Percentiles rank a stretch among this genome's conserved stretches.
phyloP scores from a whole-genome alignment of 352 stramenopile genomes.

The Globisporangium mamillatum region DNA sequence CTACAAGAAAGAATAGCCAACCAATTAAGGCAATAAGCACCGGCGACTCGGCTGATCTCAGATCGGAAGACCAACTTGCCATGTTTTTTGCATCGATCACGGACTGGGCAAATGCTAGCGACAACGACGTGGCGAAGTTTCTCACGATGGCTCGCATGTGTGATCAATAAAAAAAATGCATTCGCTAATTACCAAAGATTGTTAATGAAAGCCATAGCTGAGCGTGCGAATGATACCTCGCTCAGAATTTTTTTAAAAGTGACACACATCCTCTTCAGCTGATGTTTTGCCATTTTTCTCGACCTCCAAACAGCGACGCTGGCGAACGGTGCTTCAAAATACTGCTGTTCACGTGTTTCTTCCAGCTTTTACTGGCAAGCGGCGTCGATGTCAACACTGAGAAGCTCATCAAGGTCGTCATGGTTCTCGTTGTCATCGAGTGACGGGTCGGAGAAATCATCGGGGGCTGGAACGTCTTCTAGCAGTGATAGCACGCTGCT shows the following conservation, averaged over 20 bases:
- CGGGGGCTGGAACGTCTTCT: constrained; percentile 35
- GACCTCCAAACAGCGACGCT: background rate
- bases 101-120: constrained; percentile 43
- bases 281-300: background rate
- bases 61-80: constrained; percentile 40
- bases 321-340: background rate
- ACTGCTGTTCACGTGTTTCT: background rate
- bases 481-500: constrained; percentile 5
- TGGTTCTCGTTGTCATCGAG: constrained; percentile 19
- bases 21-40: constrained; percentile 24
- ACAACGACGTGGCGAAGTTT: constrained; percentile 48
- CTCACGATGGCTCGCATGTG: constrained; percentile 48
- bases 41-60: constrained; percentile 25
- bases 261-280: background rate
- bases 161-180: constrained; percentile 27
- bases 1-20: constrained; percentile 26
- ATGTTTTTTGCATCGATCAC: constrained; percentile 48
- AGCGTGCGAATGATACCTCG: background rate
- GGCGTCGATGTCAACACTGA: constrained; percentile 54
- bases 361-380: constrained; percentile 7
- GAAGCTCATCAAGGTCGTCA: constrained; percentile 42
- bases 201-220: constrained; percentile 5
- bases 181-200: constrained; percentile 11
- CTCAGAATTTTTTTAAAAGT: background rate
- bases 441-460: constrained; percentile 28